Percentiles rank a stretch among this genome's conserved stretches.
phyloP scores from a whole-genome alignment of 371 early-diverging fungal genomes.

The Rhizopus delemar region DNA sequence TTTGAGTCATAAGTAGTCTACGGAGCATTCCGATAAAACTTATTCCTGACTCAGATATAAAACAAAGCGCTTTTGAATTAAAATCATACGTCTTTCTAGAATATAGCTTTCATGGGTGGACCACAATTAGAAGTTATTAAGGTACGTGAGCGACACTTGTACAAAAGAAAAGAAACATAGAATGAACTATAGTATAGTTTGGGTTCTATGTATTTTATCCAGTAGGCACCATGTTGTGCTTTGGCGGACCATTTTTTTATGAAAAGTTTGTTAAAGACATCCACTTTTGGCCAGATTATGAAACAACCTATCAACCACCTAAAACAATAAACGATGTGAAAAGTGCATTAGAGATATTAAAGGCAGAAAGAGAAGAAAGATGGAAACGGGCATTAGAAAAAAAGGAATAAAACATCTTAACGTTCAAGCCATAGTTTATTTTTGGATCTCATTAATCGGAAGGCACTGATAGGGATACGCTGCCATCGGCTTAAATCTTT shows the following conservation, averaged over 20 bases:
- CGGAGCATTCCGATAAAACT: no score
- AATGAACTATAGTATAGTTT: conserved; percentile 31
- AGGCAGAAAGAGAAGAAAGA: background rate
- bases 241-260: conserved; percentile 56
- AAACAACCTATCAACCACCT: conserved; percentile 49
- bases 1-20: no score
- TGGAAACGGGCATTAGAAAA: no score
- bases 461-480: conserved; percentile 63
- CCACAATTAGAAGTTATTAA: conserved; percentile 53
- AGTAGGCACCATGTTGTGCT: conserved; percentile 53
- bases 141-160: conserved; percentile 22
- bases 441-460: conserved; percentile 50
- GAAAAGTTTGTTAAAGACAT: conserved; percentile 50
- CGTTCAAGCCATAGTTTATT: conserved; percentile 51
- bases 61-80: no score
- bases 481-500: conserved; percentile 64
- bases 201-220: conserved; percentile 60
- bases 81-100: no score
- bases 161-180: background rate
- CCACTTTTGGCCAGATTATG: conserved; percentile 53
- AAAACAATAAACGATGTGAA: conserved; percentile 46
- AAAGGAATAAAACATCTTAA: conserved; percentile 4
- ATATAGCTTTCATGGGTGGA: conserved; percentile 34
- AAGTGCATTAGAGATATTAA: conserved; percentile 27
- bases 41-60: no score